Evolutionary conservation across 129 eudicot genomes (phyloP), one percentile per base, ranked within the genome.

Genomic region (Chrysanthemum lavandulifolium): DNA sequence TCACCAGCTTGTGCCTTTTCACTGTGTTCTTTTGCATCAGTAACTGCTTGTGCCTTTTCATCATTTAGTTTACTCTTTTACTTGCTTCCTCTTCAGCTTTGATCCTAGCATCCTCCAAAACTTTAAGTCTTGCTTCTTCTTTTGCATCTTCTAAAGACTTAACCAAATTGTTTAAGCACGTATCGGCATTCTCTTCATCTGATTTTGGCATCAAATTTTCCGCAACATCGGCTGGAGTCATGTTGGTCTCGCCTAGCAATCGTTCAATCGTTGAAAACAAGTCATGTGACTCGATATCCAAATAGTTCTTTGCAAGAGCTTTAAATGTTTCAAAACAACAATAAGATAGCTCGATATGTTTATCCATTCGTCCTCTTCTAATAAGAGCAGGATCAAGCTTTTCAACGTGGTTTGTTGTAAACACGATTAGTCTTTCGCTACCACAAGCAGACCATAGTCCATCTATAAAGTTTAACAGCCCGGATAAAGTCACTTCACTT

Each of bases 141-240:
- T 76, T 80, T 9, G 82, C 76, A 7, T 73, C 65, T 11, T 84
- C 78, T 5, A 84, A 23, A 6, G 82, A 76, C 27, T 80, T 69
- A 11, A 84, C 43, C 80, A 84, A 64, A 14, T 77, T 80, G 60
- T 13, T 55, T 56, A 84, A 64, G 59, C 85, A 68, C 13, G 27
- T 25, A 0, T 73, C 82, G 2, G 27, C 79, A 62, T 73, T 70
- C 53, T 84, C 88, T 19, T 79, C 80, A 80, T 56, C 61, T 0
- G 68, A 63, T 6, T 63, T 63, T 0, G 68, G 50, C 68, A 63
- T 36, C 21, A 63, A 63, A 13, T 67, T 84, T 67, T 84, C 87
- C 8, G 84, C 87, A 61, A 84, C 82, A 64, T 84, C 87, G 6
- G 87, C 87, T 1, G 87, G 87, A 55, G 84, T 67, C 70, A 84